A percentile compares a stretch with the other conserved stretches of the same genome.
Conservation (phyloP, 208 protist genomes). For the Trypanosoma conorhini region DNA sequence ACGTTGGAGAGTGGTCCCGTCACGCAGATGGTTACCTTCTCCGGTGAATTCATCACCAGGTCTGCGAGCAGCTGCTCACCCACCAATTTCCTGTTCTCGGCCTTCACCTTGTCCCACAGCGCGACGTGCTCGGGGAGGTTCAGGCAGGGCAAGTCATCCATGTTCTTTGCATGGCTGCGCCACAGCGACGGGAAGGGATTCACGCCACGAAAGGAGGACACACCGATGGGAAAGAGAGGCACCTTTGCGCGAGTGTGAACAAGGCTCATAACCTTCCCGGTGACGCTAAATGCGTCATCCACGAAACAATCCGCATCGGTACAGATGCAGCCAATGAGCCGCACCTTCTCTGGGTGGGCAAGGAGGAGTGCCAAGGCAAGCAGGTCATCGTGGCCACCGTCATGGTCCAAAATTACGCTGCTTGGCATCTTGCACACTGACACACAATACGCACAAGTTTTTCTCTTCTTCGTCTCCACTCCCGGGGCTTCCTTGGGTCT, state of each 20-base stretch:
- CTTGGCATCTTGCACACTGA: slow-evolving; percentile 31
- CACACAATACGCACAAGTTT: not conserved
- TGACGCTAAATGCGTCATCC: slow-evolving; percentile 67
- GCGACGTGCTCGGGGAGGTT: slow-evolving; percentile 62
- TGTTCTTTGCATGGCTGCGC: slow-evolving; percentile 81
- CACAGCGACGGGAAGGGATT: slow-evolving; percentile 87
- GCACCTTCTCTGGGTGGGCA: slow-evolving; percentile 66
- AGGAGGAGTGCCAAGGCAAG: slow-evolving; percentile 77
- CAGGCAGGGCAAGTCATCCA: slow-evolving; percentile 82
- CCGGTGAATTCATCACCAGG: slow-evolving; percentile 63
- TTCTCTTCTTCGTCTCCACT: no score
- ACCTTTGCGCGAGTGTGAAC: slow-evolving; percentile 48
- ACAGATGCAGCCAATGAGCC: slow-evolving; percentile 80
- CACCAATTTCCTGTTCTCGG: slow-evolving; percentile 41
- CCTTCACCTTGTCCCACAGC: slow-evolving; percentile 48
- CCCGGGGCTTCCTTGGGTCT: not conserved
- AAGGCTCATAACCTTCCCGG: slow-evolving; percentile 79
- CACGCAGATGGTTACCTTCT: slow-evolving; percentile 86
- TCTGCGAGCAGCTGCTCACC: slow-evolving; percentile 86
- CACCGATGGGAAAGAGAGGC: slow-evolving; percentile 69
- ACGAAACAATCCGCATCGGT: slow-evolving; percentile 88
- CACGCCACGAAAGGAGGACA: slow-evolving; percentile 68
- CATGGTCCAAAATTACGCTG: slow-evolving; percentile 85
- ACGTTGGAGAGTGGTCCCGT: slow-evolving; percentile 86
- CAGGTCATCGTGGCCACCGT: slow-evolving; percentile 86